A percentile compares a stretch with the other conserved stretches of the same genome.
Evolutionary conservation across 2,329 filamentous ascomycete species (phyloP).

Genomic region (Exophiala lecanii-corni): DNA sequence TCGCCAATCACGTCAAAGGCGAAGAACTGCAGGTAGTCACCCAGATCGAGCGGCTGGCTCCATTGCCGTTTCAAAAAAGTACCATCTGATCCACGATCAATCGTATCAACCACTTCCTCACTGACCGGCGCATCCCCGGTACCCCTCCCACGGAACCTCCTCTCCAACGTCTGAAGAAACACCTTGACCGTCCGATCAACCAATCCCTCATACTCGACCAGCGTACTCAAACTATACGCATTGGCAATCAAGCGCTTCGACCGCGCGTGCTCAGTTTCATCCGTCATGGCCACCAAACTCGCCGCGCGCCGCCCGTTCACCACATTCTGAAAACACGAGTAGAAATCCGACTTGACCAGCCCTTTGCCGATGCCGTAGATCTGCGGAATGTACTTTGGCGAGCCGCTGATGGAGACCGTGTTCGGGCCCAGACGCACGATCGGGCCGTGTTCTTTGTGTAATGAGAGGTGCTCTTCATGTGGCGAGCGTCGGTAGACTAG

Average conservation of each 20-base stretch:
- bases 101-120: not conserved
- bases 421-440: conserved; percentile 31
- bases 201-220: conserved; percentile 38
- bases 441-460: conserved; percentile 29
- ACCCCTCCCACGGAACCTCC: conserved; percentile 19
- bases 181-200: conserved; percentile 33
- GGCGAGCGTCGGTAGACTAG: conserved; percentile 27
- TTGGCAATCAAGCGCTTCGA: conserved; percentile 38
- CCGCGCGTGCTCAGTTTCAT: conserved; percentile 39
- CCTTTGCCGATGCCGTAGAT: conserved; percentile 26
- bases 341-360: conserved; percentile 28
- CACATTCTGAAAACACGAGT: conserved; percentile 29
- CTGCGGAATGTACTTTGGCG: conserved; percentile 18
- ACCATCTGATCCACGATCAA: not conserved
- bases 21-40: conserved; percentile 33
- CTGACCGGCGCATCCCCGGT: not conserved
- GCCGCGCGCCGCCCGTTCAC: conserved; percentile 29
- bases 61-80: not conserved
- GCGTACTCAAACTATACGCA: conserved; percentile 39
- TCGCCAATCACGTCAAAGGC: conserved; percentile 37
- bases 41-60: conserved; percentile 28
- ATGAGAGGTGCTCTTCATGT: conserved; percentile 23
- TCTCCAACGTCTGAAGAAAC: conserved; percentile 28
- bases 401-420: conserved; percentile 28
- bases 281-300: conserved; percentile 36